Evolutionary conservation across 371 early-diverging fungal genomes (phyloP).

Genomic region (Syncephalastrum racemosum): DNA sequence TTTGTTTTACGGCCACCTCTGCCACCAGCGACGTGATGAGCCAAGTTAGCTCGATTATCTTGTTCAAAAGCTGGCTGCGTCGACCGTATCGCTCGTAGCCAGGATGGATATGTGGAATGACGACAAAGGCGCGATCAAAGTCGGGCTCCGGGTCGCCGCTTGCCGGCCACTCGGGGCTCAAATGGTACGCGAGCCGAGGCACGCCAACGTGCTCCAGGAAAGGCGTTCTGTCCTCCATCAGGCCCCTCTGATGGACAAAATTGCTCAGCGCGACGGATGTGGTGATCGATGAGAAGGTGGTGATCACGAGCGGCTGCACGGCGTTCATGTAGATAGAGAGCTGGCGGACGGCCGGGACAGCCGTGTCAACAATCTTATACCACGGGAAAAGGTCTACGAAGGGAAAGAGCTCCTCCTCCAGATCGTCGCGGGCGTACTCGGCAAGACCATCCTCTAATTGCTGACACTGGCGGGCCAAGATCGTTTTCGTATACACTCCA

Average conservation of each 20-base stretch:
- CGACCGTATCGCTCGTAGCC: constrained; percentile 5
- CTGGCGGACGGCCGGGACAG: background rate
- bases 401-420: background rate
- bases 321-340: background rate
- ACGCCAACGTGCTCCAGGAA: background rate
- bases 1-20: background rate
- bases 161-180: background rate
- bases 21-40: background rate
- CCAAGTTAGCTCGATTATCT: constrained; percentile 2
- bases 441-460: background rate
- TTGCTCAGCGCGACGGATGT: background rate
- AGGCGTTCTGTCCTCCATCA: background rate
- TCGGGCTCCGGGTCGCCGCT: background rate
- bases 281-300: background rate
- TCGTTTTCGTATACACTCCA: too few species aligned
- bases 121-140: background rate
- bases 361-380: background rate
- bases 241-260: background rate
- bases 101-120: background rate
- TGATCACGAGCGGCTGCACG: background rate
- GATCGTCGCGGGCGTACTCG: background rate
- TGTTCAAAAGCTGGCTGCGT: background rate
- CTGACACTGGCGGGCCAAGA: too few species aligned
- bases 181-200: background rate
- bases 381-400: background rate